These are phyloP conservation scores for Mucor racemosus DNA, from an alignment of 371 early-diverging fungal genomes.

Conservation along the genomic window DNA sequence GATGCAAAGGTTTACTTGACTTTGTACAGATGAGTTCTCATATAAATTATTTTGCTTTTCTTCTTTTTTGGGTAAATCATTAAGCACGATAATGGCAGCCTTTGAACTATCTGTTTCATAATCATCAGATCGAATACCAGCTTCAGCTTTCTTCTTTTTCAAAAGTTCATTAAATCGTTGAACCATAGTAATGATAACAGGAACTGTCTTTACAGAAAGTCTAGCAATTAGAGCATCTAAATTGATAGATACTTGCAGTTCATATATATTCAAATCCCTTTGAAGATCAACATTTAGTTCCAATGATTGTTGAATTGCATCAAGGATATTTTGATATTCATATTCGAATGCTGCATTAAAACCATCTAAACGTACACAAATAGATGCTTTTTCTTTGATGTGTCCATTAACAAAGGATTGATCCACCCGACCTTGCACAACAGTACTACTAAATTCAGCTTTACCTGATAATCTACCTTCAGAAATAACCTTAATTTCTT, in stretches of 20 bases:
- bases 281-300: constrained; percentile 38
- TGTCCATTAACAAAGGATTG: background rate
- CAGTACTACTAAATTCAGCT: constrained; percentile 39
- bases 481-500: constrained; percentile 46
- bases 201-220: constrained; percentile 67
- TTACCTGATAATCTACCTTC: constrained; percentile 68
- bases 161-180: constrained; percentile 57
- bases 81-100: background rate
- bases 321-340: constrained; percentile 74
- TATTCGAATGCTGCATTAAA: constrained; percentile 63
- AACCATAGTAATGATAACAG: constrained; percentile 63
- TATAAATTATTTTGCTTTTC: constrained; percentile 3
- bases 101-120: background rate
- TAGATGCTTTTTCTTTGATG: constrained; percentile 21
- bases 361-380: constrained; percentile 31
- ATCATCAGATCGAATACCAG: constrained; percentile 27
- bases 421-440: constrained; percentile 24
- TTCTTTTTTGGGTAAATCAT: background rate
- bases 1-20: constrained; percentile 32
- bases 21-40: constrained; percentile 10
- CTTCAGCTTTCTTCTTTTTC: constrained; percentile 61
- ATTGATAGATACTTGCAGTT: constrained; percentile 25
- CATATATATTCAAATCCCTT: background rate
- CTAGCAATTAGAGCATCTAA: constrained; percentile 37
- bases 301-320: constrained; percentile 44